These are phyloP conservation scores for Termitomyces sp. DNA, from an alignment of 1,284 basidiomycete genomes.

Conservation along the genomic window DNA sequence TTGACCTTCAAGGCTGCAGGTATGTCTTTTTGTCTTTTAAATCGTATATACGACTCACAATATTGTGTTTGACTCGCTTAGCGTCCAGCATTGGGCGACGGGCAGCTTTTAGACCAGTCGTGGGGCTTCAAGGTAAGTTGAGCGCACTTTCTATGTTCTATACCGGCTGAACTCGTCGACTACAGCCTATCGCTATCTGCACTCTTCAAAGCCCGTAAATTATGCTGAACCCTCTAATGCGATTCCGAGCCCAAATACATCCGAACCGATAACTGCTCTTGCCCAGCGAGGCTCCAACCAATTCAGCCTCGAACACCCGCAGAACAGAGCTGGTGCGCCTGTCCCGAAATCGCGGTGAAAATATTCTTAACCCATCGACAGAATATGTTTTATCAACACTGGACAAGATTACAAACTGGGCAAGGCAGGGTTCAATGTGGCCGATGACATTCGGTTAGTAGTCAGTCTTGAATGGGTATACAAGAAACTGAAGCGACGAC, in stretches of 20 bases:
- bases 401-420: conserved; percentile 98
- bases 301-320: conserved; percentile 80
- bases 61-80: conserved; percentile 19
- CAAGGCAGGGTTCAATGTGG: conserved; percentile 97
- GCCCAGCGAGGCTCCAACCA: conserved; percentile 82
- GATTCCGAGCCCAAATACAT: conserved; percentile 40
- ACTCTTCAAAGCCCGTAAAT: conserved; percentile 42
- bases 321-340: conserved; percentile 78
- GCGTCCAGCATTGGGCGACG: conserved; percentile 41
- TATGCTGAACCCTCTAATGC: conserved; percentile 31
- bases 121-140: conserved; percentile 41
- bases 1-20: conserved; percentile 46
- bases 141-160: not conserved
- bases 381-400: conserved; percentile 96
- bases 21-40: conserved; percentile 21
- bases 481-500: not conserved
- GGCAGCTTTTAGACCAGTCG: conserved; percentile 41
- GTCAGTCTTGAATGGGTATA: conserved; percentile 33
- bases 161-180: conserved; percentile 4
- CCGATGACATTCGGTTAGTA: conserved; percentile 93
- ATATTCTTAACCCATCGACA: conserved; percentile 27
- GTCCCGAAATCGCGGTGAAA: not conserved
- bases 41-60: not conserved
- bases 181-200: conserved; percentile 51
- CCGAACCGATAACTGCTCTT: conserved; percentile 56